These are phyloP conservation scores for Gentiana straminea DNA, from an alignment of 257 asterid genomes.

Conservation along the genomic window DNA sequence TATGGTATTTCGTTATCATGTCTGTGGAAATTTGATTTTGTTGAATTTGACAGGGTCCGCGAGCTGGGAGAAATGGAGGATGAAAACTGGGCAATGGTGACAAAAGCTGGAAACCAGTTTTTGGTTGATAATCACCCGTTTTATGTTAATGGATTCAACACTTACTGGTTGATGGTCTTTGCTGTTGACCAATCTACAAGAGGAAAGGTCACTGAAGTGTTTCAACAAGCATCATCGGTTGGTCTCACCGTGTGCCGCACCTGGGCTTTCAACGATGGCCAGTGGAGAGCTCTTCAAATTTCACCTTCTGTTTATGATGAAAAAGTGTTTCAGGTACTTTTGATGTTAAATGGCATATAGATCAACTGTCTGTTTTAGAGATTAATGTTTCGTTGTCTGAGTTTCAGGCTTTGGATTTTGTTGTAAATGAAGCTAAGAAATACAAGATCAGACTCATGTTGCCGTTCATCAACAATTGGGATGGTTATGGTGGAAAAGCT, in stretches of 20 bases:
- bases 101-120: slow-evolving; percentile 62
- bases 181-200: slow-evolving; percentile 73
- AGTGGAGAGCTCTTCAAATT: slow-evolving; percentile 88
- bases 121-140: slow-evolving; percentile 55
- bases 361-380: no score
- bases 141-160: slow-evolving; percentile 94
- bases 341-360: no score
- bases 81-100: slow-evolving; percentile 56
- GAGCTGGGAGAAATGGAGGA: slow-evolving; percentile 18
- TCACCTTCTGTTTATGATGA: slow-evolving; percentile 73
- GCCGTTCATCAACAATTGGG: slow-evolving; percentile 86
- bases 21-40: neutral
- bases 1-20: neutral
- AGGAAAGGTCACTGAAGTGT: slow-evolving; percentile 60
- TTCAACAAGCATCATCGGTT: slow-evolving; percentile 68
- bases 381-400: neutral
- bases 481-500: slow-evolving; percentile 87
- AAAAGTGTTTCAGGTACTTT: slow-evolving; percentile 53
- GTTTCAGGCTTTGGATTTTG: slow-evolving; percentile 77
- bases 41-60: slow-evolving; percentile 4
- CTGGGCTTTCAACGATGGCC: slow-evolving; percentile 97
- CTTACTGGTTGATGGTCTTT: slow-evolving; percentile 89
- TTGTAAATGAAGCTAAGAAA: slow-evolving; percentile 79
- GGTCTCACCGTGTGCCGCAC: slow-evolving; percentile 86
- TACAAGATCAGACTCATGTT: slow-evolving; percentile 66